A percentile compares a stretch with the other conserved stretches of the same genome.
phyloP scores from a whole-genome alignment of 768 basidiomycete genomes.

The Hemileccinum rubropunctum region DNA sequence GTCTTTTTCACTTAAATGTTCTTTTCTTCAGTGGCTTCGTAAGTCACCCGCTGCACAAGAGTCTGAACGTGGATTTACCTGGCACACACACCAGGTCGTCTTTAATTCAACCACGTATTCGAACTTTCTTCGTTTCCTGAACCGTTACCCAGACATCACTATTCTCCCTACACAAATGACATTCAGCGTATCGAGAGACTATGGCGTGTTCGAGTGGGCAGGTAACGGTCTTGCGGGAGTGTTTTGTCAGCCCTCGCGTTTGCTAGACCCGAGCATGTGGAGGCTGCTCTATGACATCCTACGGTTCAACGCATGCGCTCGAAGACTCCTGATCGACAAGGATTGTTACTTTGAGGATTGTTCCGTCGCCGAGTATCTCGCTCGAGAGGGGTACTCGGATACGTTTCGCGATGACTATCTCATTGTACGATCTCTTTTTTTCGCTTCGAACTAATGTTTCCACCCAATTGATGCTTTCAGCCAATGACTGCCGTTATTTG shows the following conservation, averaged over 20 bases:
- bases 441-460: not conserved
- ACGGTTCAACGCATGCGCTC: conserved; percentile 69
- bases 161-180: conserved; percentile 70
- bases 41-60: conserved; percentile 12
- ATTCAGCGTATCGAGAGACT: conserved; percentile 71
- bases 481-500: conserved; percentile 82
- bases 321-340: conserved; percentile 32
- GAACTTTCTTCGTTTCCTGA: conserved; percentile 72
- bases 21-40: conserved; percentile 52
- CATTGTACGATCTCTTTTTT: conserved; percentile 40
- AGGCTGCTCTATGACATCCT: conserved; percentile 68
- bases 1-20: not conserved
- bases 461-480: conserved; percentile 31
- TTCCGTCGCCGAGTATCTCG: conserved; percentile 55
- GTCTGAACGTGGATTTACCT: not conserved
- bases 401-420: conserved; percentile 74
- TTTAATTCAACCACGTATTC: conserved; percentile 77
- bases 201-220: conserved; percentile 66
- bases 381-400: conserved; percentile 62
- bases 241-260: conserved; percentile 63
- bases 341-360: conserved; percentile 26
- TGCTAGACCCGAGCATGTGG: conserved; percentile 68
- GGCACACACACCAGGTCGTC: conserved; percentile 61
- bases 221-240: conserved; percentile 59
- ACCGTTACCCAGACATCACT: conserved; percentile 42